Conservation (phyloP, 2,329 filamentous ascomycete genomes). For the Pyrenophora tritici-repentis region DNA sequence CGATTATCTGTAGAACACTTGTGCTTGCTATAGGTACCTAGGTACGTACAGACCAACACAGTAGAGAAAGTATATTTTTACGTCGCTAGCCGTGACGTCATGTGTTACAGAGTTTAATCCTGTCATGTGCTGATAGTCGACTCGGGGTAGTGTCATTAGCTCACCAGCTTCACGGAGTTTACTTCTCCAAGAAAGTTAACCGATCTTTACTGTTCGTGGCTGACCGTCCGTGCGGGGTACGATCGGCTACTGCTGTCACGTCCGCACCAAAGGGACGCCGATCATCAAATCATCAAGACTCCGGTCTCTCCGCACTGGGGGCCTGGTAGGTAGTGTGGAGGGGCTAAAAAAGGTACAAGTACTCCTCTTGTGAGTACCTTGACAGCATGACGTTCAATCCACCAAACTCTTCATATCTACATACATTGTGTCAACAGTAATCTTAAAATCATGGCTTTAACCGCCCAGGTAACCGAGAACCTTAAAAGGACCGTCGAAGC, state of each 20-base stretch:
- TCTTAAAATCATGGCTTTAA: slow-evolving; percentile 3
- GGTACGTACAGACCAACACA: too few relatives aligned
- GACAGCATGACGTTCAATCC: neutral
- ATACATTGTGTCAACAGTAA: neutral
- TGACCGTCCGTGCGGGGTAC: neutral
- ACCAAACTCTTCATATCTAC: neutral
- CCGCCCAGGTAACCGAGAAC: slow-evolving; percentile 2
- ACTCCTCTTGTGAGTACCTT: neutral
- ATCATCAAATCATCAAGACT: neutral
- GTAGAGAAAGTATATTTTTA: too few relatives aligned
- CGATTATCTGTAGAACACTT: slow-evolving; percentile 16
- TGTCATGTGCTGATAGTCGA: too few relatives aligned
- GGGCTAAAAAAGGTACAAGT: neutral
- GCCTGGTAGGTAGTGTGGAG: neutral
- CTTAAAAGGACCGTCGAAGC: slow-evolving; percentile 21
- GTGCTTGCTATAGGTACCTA: too few relatives aligned
- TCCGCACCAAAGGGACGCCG: neutral
- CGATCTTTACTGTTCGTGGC: too few relatives aligned
- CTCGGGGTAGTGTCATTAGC: too few relatives aligned
- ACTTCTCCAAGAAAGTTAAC: too few relatives aligned
- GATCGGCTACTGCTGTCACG: neutral
- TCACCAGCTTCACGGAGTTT: too few relatives aligned
- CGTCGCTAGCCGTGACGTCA: too few relatives aligned
- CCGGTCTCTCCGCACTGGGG: neutral
- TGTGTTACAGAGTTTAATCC: too few relatives aligned